Evolutionary conservation across 2,329 filamentous ascomycete species (phyloP), one percentile per base, ranked within the genome.

Genomic region (Stromatinia cepivora): DNA sequence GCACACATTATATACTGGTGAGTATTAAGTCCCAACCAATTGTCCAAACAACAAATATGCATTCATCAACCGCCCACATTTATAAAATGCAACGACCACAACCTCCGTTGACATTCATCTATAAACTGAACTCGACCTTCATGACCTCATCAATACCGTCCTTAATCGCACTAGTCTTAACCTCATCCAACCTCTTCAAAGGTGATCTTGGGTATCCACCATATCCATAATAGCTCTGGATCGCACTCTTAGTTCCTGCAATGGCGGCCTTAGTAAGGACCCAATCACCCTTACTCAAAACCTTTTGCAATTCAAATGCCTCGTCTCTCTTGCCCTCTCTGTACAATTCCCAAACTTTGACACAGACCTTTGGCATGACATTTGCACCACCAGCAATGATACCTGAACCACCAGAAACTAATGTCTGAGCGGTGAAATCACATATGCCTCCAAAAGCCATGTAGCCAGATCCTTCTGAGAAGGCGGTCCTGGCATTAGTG

Each of bases 381-480:
- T 96, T 97, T 71, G 92, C 93, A 54, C 91, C 89, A 28, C 93
- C 93, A 22, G 92, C 92, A 76, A 96, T 95, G 80, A 95, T 93
- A 45, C 93, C 92, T 69, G 88, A 90, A 56, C 92, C 92, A 61
- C 92, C 92, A 61, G 88, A 91, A 71, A 90, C 85, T 6, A 94
- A 85, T 0, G 92, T 94, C 81, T 94, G 93, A 39, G 92, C 84
- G 0, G 92, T 93, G 80, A 96, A 96, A 81, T 96, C 93, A 77
- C 91, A 92, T 79, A 95, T 92, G 73, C 92, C 93, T 58, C 92
- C 92, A 77, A 95, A 93, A 28, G 92, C 92, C 86, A 95, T 91
- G 83, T 94, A 96, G 15, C 87, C 88, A 28, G 84, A 86, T 46
- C 87, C 87, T 71, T 85, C 82, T 10, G 81, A 78, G 70, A 79